These are phyloP conservation scores for Hordeum pubiflorum DNA, from an alignment of 202 grass and related monocot genomes.

Conservation along the genomic window DNA sequence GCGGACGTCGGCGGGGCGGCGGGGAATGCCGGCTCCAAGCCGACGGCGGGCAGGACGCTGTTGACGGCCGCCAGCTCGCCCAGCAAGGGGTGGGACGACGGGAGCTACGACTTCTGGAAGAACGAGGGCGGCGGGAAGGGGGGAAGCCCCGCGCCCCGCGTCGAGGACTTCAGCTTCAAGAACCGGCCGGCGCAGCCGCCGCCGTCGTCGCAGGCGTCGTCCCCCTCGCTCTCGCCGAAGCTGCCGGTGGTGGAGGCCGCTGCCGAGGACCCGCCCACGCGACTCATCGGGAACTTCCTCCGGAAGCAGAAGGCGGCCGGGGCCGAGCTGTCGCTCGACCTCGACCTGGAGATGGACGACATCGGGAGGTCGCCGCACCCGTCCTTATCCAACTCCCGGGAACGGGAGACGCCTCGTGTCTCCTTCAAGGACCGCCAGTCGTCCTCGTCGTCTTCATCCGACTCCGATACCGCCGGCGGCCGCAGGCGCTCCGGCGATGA, in stretches of 20 bases:
- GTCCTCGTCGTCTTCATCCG: background rate
- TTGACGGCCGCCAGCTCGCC: conserved; percentile 5
- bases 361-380: conserved; percentile 24
- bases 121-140: background rate
- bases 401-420: conserved; percentile 47
- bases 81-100: conserved; percentile 50
- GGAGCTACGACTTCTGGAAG: conserved; percentile 70
- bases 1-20: background rate
- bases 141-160: background rate
- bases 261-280: conserved; percentile 66
- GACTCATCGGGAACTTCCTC: conserved; percentile 71
- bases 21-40: conserved; percentile 28
- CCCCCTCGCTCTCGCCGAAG: background rate
- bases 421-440: conserved; percentile 35
- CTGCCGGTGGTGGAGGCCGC: conserved; percentile 2
- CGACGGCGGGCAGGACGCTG: background rate
- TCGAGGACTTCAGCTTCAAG: conserved; percentile 57
- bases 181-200: conserved; percentile 16
- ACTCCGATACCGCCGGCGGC: conserved; percentile 28
- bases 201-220: conserved; percentile 13
- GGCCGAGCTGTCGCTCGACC: conserved; percentile 46
- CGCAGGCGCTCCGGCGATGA: background rate
- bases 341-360: conserved; percentile 80
- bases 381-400: conserved; percentile 39
- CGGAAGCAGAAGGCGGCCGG: conserved; percentile 57